These are phyloP conservation scores for Gastrolobium bilobum DNA, from an alignment of 306 rosid species.

Conservation along the genomic window DNA sequence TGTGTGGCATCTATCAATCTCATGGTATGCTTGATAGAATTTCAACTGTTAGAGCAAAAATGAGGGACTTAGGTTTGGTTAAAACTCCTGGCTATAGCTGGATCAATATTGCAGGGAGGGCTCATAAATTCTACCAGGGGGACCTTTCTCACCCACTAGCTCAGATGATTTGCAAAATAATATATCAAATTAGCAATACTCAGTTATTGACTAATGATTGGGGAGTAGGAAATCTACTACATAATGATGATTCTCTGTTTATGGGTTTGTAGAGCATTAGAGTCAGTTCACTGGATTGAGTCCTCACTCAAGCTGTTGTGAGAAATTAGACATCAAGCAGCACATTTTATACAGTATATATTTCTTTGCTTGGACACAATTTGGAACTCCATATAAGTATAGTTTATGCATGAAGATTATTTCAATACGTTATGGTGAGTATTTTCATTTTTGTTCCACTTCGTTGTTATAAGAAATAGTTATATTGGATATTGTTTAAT, in stretches of 20 bases:
- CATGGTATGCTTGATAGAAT: conserved; percentile 47
- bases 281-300: conserved; percentile 24
- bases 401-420: not conserved
- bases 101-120: conserved; percentile 60
- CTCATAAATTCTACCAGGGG: conserved; percentile 64
- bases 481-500: not conserved
- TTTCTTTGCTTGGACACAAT: not conserved
- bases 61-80: conserved; percentile 65
- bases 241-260: conserved; percentile 30
- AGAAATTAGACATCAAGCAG: not conserved
- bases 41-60: conserved; percentile 57
- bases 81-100: conserved; percentile 82
- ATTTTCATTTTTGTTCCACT: not conserved
- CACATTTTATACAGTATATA: not conserved
- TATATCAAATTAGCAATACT: conserved; percentile 47
- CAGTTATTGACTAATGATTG: conserved; percentile 38
- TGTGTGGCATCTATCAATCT: conserved; percentile 68
- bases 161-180: conserved; percentile 47
- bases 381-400: not conserved
- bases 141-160: conserved; percentile 60
- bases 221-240: conserved; percentile 30
- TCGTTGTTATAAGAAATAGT: not conserved
- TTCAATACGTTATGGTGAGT: not conserved
- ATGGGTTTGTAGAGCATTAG: conserved; percentile 19
- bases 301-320: conserved; percentile 5